Conservation (phyloP, 805 yeast genomes). For the Ogataea ganodermae region DNA sequence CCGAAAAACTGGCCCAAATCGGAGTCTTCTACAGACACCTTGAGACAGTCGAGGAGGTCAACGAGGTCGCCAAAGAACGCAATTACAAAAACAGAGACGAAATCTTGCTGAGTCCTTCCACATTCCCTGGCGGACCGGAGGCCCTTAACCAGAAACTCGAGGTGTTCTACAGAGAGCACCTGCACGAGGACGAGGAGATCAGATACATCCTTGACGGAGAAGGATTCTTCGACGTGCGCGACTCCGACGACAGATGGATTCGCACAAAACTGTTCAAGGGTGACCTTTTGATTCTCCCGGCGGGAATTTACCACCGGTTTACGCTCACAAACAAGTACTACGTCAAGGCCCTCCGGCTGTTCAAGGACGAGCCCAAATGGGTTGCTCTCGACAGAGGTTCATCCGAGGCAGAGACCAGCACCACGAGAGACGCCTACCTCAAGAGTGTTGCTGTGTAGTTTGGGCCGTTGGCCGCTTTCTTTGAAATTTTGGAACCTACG, state of each 20-base stretch:
- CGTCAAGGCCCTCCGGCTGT: slow-evolving; percentile 78
- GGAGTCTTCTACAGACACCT: slow-evolving; percentile 71
- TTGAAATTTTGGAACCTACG: neutral
- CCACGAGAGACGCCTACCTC: slow-evolving; percentile 49
- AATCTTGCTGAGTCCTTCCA: slow-evolving; percentile 57
- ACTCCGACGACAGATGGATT: slow-evolving; percentile 64
- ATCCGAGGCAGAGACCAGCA: slow-evolving; percentile 44
- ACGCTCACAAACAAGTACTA: slow-evolving; percentile 65
- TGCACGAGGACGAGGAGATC: slow-evolving; percentile 97
- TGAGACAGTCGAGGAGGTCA: slow-evolving; percentile 54
- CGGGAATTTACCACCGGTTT: slow-evolving; percentile 93
- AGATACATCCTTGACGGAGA: slow-evolving; percentile 86
- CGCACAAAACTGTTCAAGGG: slow-evolving; percentile 62
- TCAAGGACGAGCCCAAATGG: slow-evolving; percentile 97
- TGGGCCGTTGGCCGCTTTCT: neutral
- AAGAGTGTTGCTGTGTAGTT: slow-evolving; percentile 25
- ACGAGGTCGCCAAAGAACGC: slow-evolving; percentile 67
- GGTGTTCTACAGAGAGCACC: slow-evolving; percentile 77
- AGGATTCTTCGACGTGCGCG: slow-evolving; percentile 89
- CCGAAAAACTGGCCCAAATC: slow-evolving; percentile 50
- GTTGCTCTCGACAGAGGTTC: slow-evolving; percentile 65
- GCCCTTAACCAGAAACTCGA: slow-evolving; percentile 66
- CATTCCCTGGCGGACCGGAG: slow-evolving; percentile 61
- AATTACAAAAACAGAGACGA: slow-evolving; percentile 79
- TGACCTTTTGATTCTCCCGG: slow-evolving; percentile 78